Percentiles rank a stretch among this genome's conserved stretches.
These are phyloP conservation scores for Mycena floridula DNA, from an alignment of 768 basidiomycete genomes.

Conservation along the genomic window DNA sequence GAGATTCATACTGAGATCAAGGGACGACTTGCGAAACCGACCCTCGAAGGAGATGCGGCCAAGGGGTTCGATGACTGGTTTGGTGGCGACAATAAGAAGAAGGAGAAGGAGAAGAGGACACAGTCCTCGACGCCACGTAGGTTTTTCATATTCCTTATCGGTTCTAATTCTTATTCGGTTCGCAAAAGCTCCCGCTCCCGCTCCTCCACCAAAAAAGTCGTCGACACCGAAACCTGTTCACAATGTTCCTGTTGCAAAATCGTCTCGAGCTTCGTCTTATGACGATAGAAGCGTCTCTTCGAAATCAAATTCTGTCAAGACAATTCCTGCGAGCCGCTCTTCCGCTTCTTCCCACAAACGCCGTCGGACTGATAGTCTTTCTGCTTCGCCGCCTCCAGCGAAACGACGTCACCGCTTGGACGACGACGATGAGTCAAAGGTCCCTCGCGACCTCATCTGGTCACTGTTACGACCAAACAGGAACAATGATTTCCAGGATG, in stretches of 20 bases:
- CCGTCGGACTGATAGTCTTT: slow-evolving; percentile 54
- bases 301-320: slow-evolving; percentile 10
- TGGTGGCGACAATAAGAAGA: slow-evolving; percentile 49
- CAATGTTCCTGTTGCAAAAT: slow-evolving; percentile 1
- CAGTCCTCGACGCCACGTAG: slow-evolving; percentile 28
- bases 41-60: slow-evolving; percentile 72
- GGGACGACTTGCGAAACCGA: slow-evolving; percentile 37
- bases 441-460: slow-evolving; percentile 67
- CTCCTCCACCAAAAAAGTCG: slow-evolving; percentile 9
- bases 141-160: slow-evolving; percentile 19
- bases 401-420: slow-evolving; percentile 30
- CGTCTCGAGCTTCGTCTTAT: slow-evolving; percentile 1
- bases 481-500: slow-evolving; percentile 46
- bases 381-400: slow-evolving; percentile 44
- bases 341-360: slow-evolving; percentile 35
- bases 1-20: slow-evolving; percentile 70
- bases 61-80: slow-evolving; percentile 77
- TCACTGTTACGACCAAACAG: slow-evolving; percentile 63
- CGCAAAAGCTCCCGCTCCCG: slow-evolving; percentile 6
- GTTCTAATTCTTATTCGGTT: slow-evolving; percentile 4
- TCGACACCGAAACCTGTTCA: slow-evolving; percentile 9
- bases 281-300: slow-evolving; percentile 9
- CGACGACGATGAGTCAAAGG: slow-evolving; percentile 24
- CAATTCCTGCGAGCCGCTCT: slow-evolving; percentile 12
- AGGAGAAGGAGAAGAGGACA: slow-evolving; percentile 28